Base-by-base conservation (phyloP, 345 rosid species). In the Eucalyptus camaldulensis region DNA sequence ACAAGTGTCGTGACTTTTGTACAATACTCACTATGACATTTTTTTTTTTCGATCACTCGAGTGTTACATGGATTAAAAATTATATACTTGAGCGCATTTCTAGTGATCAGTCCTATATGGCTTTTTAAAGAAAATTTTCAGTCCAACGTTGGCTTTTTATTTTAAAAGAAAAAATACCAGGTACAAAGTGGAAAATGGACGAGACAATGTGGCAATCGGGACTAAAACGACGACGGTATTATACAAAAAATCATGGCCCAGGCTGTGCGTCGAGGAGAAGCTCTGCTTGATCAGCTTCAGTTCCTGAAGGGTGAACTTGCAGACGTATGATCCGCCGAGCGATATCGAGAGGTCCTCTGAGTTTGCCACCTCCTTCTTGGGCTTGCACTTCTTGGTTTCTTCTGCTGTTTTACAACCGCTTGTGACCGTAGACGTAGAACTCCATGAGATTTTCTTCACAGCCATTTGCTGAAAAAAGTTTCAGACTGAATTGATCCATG, bases 1-100 rank as follows among this genome's bases (percentile, higher is more conserved):
- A 10, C 0, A 24, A 56, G 13, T 56, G 21, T 8, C 3, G 1
- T 56, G 29, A 56, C 62, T 56, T 56, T 24, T 0, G 1, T 0
- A 56, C 1, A 24, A 22, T 0, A 24, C 27, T 54, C 11, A 0
- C 6, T 10, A 56, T 0, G 62, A 10, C 13, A 56, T 54, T 22
- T 56, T 56, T 54, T 54, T 54, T 56, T 56, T 22, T 22, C 1
- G 1, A 22, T 21, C 13, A 22, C 62, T 22, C 3, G 1, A 56
- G 62, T 24, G 27, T 56, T 56, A 21, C 62, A 2, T 56, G 25
- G 62, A 9, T 24, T 27, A 56, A 56, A 56, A 56, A 22, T 22
- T 22, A 56, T 22, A 8, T 0, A 56, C 27, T 56, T 22, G 11
- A 56, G 62, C 0, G 29, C 27, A 0, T 22, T 21, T 56, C 5